Evolutionary conservation across 1,139 yeast genomes (phyloP).

Genomic region (Geotrichum macrosporum): DNA sequence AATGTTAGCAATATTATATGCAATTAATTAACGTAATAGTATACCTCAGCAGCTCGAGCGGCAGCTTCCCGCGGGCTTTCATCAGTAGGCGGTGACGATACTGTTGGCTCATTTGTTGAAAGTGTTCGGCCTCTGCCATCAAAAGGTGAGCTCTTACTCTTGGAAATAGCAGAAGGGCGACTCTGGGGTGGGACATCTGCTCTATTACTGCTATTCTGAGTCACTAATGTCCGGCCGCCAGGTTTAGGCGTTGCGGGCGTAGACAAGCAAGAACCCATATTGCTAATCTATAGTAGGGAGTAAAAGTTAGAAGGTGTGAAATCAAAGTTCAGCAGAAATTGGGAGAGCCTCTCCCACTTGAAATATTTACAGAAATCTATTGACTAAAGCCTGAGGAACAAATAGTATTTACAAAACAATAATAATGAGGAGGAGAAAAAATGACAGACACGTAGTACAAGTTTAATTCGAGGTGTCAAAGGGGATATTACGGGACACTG

Average conservation of each 20-base stretch:
- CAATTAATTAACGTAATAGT: too few species aligned
- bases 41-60: conserved; percentile 22
- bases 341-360: too few species aligned
- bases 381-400: too few species aligned
- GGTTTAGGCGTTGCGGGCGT: conserved; percentile 9
- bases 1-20: neutral
- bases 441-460: neutral
- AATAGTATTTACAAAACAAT: neutral
- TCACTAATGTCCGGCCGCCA: conserved; percentile 7
- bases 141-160: too few species aligned
- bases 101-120: too few species aligned
- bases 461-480: conserved; percentile 7
- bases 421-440: neutral
- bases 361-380: too few species aligned
- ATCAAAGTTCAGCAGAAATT: too few species aligned
- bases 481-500: conserved; percentile 6
- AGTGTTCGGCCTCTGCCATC: conserved; percentile 15
- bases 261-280: conserved; percentile 20
- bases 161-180: neutral
- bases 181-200: neutral
- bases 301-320: too few species aligned
- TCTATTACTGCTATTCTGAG: conserved; percentile 4
- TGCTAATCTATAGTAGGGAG: too few species aligned
- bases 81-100: too few species aligned
- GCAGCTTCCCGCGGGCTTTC: conserved; percentile 21